Conservation (phyloP, 2,329 filamentous ascomycete species). For the Rutstroemia sydowiana region DNA sequence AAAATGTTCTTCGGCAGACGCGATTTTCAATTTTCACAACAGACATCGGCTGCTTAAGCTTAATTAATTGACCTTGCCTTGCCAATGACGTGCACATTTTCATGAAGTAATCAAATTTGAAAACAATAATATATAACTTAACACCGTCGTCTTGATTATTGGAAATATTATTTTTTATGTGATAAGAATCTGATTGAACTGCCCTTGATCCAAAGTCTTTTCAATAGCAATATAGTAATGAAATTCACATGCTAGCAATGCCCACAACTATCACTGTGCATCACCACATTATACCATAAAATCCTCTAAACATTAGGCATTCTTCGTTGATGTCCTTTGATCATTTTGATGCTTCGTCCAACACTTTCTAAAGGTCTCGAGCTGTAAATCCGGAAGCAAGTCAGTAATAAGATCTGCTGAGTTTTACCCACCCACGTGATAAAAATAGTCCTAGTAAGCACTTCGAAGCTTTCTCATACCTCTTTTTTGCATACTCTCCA, state of each 20-base stretch:
- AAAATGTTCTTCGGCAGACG: conserved; percentile 4
- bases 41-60: too few relatives aligned
- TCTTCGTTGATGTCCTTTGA: conserved; percentile 68
- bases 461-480: conserved; percentile 40
- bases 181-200: too few relatives aligned
- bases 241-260: too few relatives aligned
- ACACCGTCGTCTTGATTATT: not conserved
- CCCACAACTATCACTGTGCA: not conserved
- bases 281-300: not conserved
- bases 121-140: not conserved
- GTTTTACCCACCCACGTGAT: conserved; percentile 1
- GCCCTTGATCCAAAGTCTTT: too few relatives aligned
- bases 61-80: conserved; percentile 4
- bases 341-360: conserved; percentile 91
- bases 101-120: not conserved
- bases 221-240: too few relatives aligned
- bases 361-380: conserved; percentile 81
- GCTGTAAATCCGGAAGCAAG: conserved; percentile 45
- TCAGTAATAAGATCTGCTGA: conserved; percentile 10
- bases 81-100: not conserved
- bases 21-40: conserved; percentile 6
- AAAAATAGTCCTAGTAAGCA: not conserved
- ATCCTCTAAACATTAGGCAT: conserved; percentile 38
- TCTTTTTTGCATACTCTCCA: conserved; percentile 85
- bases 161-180: too few relatives aligned